Percentiles rank a stretch among this genome's conserved stretches.
phyloP scores from a whole-genome alignment of 495 filamentous ascomycete genomes.

The Penicillium coprophilum region DNA sequence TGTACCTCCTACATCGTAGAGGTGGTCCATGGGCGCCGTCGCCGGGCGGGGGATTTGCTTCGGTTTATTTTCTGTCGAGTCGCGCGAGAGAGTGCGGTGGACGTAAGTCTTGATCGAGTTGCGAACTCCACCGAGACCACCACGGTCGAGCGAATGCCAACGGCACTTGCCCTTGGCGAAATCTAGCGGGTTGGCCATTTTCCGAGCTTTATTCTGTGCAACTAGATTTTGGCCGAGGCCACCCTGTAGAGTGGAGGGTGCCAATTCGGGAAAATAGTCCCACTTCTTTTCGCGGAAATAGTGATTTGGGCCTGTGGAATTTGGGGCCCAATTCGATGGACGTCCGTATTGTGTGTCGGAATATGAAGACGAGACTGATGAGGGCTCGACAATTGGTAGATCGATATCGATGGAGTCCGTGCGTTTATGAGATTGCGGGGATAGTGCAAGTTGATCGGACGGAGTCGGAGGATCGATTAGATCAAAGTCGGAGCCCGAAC shows the following conservation, averaged over 20 bases:
- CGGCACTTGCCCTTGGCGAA: conserved; percentile 21
- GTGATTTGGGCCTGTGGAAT: conserved; percentile 36
- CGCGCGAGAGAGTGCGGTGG: conserved; percentile 32
- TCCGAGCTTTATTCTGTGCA: conserved; percentile 18
- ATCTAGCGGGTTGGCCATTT: conserved; percentile 31
- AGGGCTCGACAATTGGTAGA: conserved; percentile 1
- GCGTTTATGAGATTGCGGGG: conserved; percentile 18
- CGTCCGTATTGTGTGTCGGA: conserved; percentile 32
- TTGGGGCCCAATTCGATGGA: conserved; percentile 26
- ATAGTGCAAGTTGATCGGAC: conserved; percentile 14
- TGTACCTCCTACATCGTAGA: background rate
- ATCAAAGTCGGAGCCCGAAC: conserved; percentile 36
- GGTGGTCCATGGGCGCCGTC: conserved; percentile 18
- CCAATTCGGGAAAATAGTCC: conserved; percentile 51
- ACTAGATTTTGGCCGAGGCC: conserved; percentile 14
- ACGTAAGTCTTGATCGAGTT: conserved; percentile 43
- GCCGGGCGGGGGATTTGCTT: conserved; percentile 24
- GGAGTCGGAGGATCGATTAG: conserved; percentile 23
- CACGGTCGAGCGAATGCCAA: conserved; percentile 30
- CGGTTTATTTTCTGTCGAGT: conserved; percentile 24
- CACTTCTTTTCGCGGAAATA: conserved; percentile 53
- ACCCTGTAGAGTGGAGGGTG: conserved; percentile 29
- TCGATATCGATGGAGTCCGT: conserved; percentile 19
- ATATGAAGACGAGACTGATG: conserved; percentile 17
- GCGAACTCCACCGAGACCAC: conserved; percentile 32